These are phyloP conservation scores for Endotrypanum monterogeii DNA, from an alignment of 208 protist species.

Conservation along the genomic window DNA sequence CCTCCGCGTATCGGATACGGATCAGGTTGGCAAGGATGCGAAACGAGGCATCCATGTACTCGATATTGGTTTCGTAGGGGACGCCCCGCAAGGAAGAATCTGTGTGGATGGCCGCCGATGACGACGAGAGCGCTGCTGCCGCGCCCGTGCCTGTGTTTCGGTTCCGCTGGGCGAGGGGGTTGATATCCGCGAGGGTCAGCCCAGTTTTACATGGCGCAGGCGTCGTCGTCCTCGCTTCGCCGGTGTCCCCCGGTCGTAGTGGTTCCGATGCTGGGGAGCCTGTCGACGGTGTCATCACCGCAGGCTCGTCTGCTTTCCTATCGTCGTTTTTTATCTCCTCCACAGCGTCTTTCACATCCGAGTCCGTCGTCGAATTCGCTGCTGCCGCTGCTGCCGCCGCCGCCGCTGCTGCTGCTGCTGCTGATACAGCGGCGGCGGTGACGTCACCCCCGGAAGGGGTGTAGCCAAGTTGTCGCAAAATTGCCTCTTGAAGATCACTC, in stretches of 20 bases:
- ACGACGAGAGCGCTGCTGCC: background rate
- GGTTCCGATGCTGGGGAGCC: background rate
- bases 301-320: background rate
- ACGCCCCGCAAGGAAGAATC: constrained; percentile 17
- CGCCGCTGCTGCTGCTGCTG: background rate
- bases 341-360: background rate
- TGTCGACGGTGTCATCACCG: background rate
- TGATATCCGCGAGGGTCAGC: constrained; percentile 35
- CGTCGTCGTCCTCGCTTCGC: background rate
- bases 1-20: constrained; percentile 81
- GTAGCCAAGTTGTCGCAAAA: constrained; percentile 6
- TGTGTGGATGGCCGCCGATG: background rate
- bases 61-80: constrained; percentile 87
- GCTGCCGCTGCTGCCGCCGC: background rate
- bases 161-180: constrained; percentile 24
- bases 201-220: constrained; percentile 2
- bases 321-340: background rate
- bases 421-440: background rate
- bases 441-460: background rate
- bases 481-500: constrained; percentile 12
- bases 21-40: constrained; percentile 85
- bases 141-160: background rate
- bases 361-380: too few species aligned
- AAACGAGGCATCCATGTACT: constrained; percentile 93
- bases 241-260: background rate